These are phyloP conservation scores for Beauveria bassiana DNA, from an alignment of 2,329 filamentous ascomycete species.

Conservation along the genomic window DNA sequence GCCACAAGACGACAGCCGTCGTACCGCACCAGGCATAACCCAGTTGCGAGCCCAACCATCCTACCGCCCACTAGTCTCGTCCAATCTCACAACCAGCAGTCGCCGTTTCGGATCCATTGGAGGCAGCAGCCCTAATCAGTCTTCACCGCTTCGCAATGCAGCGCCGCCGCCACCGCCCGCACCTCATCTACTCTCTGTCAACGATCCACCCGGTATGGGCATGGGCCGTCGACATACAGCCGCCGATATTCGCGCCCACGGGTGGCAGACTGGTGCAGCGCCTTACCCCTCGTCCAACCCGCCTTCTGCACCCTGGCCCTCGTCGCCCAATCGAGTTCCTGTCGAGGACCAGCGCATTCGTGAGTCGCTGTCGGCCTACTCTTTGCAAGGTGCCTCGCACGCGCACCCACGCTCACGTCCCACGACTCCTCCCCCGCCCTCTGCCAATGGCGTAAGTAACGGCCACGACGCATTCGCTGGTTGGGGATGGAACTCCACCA, in stretches of 20 bases:
- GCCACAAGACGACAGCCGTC: slow-evolving; percentile 75
- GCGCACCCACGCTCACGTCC: slow-evolving; percentile 42
- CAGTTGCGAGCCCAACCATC: slow-evolving; percentile 53
- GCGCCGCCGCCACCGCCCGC: slow-evolving; percentile 54
- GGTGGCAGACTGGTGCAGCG: slow-evolving; percentile 59
- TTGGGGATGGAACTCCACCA: slow-evolving; percentile 49
- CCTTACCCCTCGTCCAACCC: slow-evolving; percentile 55
- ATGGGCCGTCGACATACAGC: slow-evolving; percentile 83
- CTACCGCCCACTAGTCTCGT: slow-evolving; percentile 70
- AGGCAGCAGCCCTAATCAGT: slow-evolving; percentile 58
- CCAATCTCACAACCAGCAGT: slow-evolving; percentile 71
- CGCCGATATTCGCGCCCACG: slow-evolving; percentile 86
- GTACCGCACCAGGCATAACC: slow-evolving; percentile 60
- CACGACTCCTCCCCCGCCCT: slow-evolving; percentile 43
- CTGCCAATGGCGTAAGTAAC: slow-evolving; percentile 34
- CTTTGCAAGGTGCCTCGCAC: slow-evolving; percentile 37
- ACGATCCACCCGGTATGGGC: slow-evolving; percentile 57
- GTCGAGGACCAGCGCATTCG: slow-evolving; percentile 48
- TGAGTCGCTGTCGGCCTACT: slow-evolving; percentile 50
- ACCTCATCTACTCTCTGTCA: slow-evolving; percentile 58
- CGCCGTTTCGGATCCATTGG: slow-evolving; percentile 82
- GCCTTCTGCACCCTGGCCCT: slow-evolving; percentile 43
- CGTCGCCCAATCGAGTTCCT: slow-evolving; percentile 42
- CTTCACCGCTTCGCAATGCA: slow-evolving; percentile 66
- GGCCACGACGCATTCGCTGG: slow-evolving; percentile 40